These are phyloP conservation scores for Trametes hirsuta DNA, from an alignment of 1,284 basidiomycete species.

Conservation along the genomic window DNA sequence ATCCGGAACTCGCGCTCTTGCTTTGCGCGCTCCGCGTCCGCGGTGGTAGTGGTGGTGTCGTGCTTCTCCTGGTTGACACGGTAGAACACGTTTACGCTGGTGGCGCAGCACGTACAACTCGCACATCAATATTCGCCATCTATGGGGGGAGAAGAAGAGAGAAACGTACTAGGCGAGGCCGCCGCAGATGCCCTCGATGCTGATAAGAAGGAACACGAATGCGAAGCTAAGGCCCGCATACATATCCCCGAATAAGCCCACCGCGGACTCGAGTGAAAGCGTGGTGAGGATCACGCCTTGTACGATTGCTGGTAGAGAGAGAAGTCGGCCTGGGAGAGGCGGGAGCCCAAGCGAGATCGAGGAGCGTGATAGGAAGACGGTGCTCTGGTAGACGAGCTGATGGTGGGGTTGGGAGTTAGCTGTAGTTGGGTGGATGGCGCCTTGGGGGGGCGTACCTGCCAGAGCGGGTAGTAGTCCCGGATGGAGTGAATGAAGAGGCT, in stretches of 20 bases:
- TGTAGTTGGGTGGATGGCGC: too few species aligned
- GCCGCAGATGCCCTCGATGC: slow-evolving; percentile 86
- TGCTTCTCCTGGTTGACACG: slow-evolving; percentile 78
- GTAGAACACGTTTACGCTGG: slow-evolving; percentile 86
- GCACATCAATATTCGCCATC: background rate
- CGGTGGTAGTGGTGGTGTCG: slow-evolving; percentile 37
- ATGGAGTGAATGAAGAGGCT: slow-evolving; percentile 82
- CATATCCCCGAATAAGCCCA: slow-evolving; percentile 62
- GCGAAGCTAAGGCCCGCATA: slow-evolving; percentile 60
- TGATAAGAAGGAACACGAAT: slow-evolving; percentile 78
- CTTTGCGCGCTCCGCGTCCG: slow-evolving; percentile 58
- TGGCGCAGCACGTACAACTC: background rate
- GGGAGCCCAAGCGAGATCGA: slow-evolving; percentile 89
- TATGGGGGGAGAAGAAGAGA: background rate
- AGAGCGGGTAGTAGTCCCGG: slow-evolving; percentile 94
- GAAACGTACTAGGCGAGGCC: slow-evolving; percentile 85
- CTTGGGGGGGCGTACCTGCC: slow-evolving; percentile 63
- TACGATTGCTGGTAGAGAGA: slow-evolving; percentile 75
- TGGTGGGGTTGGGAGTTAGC: too few species aligned
- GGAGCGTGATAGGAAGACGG: slow-evolving; percentile 95
- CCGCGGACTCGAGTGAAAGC: slow-evolving; percentile 67
- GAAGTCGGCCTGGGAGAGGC: slow-evolving; percentile 71
- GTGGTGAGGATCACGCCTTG: slow-evolving; percentile 67
- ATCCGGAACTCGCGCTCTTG: slow-evolving; percentile 90
- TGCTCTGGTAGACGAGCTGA: slow-evolving; percentile 85